Evolutionary conservation across 208 protist genomes (phyloP).

Genomic region (Porcisia deanei): DNA sequence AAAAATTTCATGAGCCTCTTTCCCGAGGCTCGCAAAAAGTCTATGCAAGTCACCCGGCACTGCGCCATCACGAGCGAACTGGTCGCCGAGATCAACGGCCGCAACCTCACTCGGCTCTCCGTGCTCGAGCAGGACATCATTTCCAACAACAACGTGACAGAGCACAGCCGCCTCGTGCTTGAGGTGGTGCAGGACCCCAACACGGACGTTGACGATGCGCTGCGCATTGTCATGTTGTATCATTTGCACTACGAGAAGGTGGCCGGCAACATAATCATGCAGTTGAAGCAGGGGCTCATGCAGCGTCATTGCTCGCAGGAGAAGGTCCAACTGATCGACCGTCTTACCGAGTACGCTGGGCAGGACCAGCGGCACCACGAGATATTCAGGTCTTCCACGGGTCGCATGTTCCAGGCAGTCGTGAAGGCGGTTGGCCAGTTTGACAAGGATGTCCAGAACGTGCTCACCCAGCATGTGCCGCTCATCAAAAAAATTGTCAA

Average conservation of each 20-base stretch:
- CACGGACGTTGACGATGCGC: constrained; percentile 81
- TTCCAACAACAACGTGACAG: constrained; percentile 63
- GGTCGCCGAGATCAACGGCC: constrained; percentile 78
- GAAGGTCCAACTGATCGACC: constrained; percentile 74
- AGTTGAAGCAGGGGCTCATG: constrained; percentile 65
- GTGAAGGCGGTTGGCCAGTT: constrained; percentile 81
- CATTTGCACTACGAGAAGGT: constrained; percentile 77
- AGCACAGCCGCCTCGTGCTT: constrained; percentile 77
- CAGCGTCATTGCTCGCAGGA: constrained; percentile 59
- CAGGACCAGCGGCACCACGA: constrained; percentile 71
- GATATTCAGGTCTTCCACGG: constrained; percentile 72
- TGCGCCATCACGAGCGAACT: constrained; percentile 80
- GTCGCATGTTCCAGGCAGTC: constrained; percentile 76
- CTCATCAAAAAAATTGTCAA: constrained; percentile 90
- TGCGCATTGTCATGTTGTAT: constrained; percentile 83
- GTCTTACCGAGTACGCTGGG: constrained; percentile 67
- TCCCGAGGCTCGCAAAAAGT: constrained; percentile 81
- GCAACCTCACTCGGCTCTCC: constrained; percentile 80
- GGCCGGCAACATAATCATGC: constrained; percentile 61
- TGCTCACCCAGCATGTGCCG: constrained; percentile 97
- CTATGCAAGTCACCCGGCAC: constrained; percentile 78
- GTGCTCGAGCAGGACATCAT: constrained; percentile 90
- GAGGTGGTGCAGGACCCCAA: constrained; percentile 83
- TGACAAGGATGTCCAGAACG: constrained; percentile 93
- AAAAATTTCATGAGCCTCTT: constrained; percentile 88